phyloP scores from a whole-genome alignment of 495 filamentous ascomycete species.

The Tuber aestivum region DNA sequence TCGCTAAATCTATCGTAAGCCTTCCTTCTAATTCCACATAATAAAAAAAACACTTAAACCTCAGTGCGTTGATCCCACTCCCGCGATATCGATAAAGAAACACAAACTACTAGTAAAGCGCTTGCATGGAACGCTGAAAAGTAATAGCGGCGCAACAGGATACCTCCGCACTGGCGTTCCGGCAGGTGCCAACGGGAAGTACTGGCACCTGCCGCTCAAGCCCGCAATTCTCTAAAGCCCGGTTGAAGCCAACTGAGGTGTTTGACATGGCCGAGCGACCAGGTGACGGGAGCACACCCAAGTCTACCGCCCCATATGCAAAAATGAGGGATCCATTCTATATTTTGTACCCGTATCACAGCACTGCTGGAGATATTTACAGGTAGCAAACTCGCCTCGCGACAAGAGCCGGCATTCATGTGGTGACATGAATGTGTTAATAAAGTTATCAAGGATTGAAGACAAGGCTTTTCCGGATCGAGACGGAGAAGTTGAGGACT shows the following conservation, averaged over 20 bases:
- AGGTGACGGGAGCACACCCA: background rate
- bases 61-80: slow-evolving; percentile 12
- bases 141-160: slow-evolving; percentile 43
- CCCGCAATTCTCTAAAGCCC: slow-evolving; percentile 40
- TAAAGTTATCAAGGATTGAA: background rate
- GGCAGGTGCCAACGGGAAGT: slow-evolving; percentile 40
- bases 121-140: slow-evolving; percentile 44
- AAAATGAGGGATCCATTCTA: background rate
- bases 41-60: too few species aligned
- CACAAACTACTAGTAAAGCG: slow-evolving; percentile 33
- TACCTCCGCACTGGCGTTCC: slow-evolving; percentile 41
- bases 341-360: background rate
- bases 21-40: slow-evolving; percentile 1
- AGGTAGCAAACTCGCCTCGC: background rate
- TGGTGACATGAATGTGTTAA: background rate
- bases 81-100: slow-evolving; percentile 9
- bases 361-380: background rate
- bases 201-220: slow-evolving; percentile 43
- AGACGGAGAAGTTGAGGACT: background rate
- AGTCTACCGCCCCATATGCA: background rate
- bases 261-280: background rate
- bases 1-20: slow-evolving; percentile 47
- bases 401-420: background rate
- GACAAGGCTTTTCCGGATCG: background rate
- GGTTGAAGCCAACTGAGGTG: background rate